A percentile compares a stretch with the other conserved stretches of the same genome.
Conservation (phyloP, 208 protist species). For the Leptomonas pyrrhocoris region DNA sequence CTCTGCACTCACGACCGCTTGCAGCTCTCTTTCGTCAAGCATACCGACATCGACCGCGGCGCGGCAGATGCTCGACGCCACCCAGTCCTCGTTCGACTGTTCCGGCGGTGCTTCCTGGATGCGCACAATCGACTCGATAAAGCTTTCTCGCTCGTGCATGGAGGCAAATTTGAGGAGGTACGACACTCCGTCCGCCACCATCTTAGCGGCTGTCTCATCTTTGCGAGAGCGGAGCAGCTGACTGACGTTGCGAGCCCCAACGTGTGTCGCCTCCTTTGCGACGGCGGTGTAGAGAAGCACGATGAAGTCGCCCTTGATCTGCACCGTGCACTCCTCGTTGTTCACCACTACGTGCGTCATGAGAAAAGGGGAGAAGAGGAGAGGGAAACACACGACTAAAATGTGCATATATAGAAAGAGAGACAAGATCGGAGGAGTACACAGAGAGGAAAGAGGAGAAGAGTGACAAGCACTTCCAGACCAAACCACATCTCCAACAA, state of each 20-base stretch:
- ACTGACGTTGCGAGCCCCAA: conserved; percentile 43
- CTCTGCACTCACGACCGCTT: conserved; percentile 50
- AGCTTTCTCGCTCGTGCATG: conserved; percentile 40
- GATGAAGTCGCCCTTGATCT: conserved; percentile 51
- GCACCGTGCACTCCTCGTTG: conserved; percentile 41
- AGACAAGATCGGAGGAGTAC: too few species aligned
- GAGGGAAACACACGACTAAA: background rate
- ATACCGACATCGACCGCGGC: conserved; percentile 75
- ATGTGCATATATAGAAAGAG: background rate
- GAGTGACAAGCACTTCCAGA: too few species aligned
- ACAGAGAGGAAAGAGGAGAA: too few species aligned
- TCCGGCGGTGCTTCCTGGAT: conserved; percentile 29
- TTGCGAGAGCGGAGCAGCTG: conserved; percentile 77
- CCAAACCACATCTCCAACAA: too few species aligned
- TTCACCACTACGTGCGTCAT: conserved; percentile 64
- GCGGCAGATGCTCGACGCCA: conserved; percentile 57
- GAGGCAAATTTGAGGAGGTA: conserved; percentile 55
- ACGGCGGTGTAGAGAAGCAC: conserved; percentile 25
- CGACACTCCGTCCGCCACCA: conserved; percentile 34
- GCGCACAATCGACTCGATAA: conserved; percentile 48
- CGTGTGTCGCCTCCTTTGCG: conserved; percentile 11
- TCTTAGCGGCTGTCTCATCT: conserved; percentile 48
- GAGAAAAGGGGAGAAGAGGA: conserved; percentile 21
- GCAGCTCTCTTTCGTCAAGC: conserved; percentile 48
- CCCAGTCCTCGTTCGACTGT: conserved; percentile 55